Base-by-base conservation (phyloP, 306 rosid genomes). In the Psophocarpus tetragonolobus region DNA sequence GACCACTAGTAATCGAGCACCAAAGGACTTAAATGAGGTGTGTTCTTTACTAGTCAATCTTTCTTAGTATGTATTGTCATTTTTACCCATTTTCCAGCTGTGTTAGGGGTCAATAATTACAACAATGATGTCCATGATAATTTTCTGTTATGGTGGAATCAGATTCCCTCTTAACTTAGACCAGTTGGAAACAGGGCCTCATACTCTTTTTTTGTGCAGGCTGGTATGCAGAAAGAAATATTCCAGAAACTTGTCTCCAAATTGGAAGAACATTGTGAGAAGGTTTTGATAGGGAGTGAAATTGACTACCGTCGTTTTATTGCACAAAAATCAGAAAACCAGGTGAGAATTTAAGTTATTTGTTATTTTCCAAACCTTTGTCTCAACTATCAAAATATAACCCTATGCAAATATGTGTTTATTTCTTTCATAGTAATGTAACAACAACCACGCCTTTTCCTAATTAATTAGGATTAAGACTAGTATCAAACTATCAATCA, bases 1-100 rank as follows among this genome's bases (percentile, higher is more conserved):
- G 65, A 97, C 97, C 72, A 95, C 98, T 74, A 95, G 98, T 80
- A 95, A 95, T 74, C 90, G 98, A 82, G 95, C 97, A 14, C 98
- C 98, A 69, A 76, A 78, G 17, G 97, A 95, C 81, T 85, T 95
- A 82, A 95, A 95, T 27, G 90, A 95, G 97, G 98, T 92, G 38
- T 38, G 61, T 47, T 60, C 65, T 69, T 77, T 63, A 68, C 60
- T 14, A 47, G 44, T 42, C 51, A 64, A 72, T 62, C 45, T 70
- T 26, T 60, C 42, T 3, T 45, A 65, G 35, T 24, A 30, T 39
- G 36, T 83, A 21, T 42, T 65, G 9, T 33, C 42, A 29, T 27
- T 30, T 72, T 75, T 41, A 68, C 60, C 36, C 10, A 56, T 41
- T 73, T 35, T 33, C 54, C 63, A 26, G 27, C 68, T 15, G 30